A percentile compares a stretch with the other conserved stretches of the same genome.
These are phyloP conservation scores for Erucastrum elatum DNA, from an alignment of 345 rosid genomes.

Conservation along the genomic window DNA sequence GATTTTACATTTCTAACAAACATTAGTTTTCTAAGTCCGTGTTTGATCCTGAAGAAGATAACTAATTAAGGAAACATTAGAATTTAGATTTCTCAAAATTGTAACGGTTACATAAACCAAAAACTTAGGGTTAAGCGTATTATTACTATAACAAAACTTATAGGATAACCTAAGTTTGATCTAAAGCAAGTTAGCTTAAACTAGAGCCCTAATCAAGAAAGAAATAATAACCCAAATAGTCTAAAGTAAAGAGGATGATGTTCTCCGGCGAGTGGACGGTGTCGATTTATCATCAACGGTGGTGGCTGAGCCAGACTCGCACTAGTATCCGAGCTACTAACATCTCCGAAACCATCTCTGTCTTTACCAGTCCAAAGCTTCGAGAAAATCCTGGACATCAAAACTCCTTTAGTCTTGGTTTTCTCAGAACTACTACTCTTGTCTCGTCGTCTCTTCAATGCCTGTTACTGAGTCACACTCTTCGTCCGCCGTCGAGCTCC, in stretches of 20 bases:
- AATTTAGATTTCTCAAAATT: conserved; percentile 29
- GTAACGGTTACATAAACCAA: conserved; percentile 18
- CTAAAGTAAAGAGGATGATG: conserved; percentile 32
- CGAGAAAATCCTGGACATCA: conserved; percentile 55
- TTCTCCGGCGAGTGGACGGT: conserved; percentile 65
- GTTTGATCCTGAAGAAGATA: background rate
- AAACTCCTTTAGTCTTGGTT: conserved; percentile 57
- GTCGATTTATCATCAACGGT: conserved; percentile 74
- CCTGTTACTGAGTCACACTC: conserved; percentile 69
- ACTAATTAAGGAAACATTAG: background rate
- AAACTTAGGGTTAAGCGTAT: background rate
- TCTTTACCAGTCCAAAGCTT: conserved; percentile 69
- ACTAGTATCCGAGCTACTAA: conserved; percentile 69
- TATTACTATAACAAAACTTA: background rate
- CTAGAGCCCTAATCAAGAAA: background rate
- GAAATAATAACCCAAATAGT: background rate
- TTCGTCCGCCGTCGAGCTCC: conserved; percentile 77
- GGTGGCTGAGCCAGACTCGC: conserved; percentile 68
- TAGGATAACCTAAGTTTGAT: conserved; percentile 7
- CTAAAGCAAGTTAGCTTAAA: conserved; percentile 25
- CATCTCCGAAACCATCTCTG: conserved; percentile 48
- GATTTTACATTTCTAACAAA: background rate
- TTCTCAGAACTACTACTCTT: conserved; percentile 42
- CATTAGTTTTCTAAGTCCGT: background rate
- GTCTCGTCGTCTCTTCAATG: conserved; percentile 40